phyloP scores from a whole-genome alignment of 2,329 filamentous ascomycete genomes.

The Hymenoscyphus albidus region DNA sequence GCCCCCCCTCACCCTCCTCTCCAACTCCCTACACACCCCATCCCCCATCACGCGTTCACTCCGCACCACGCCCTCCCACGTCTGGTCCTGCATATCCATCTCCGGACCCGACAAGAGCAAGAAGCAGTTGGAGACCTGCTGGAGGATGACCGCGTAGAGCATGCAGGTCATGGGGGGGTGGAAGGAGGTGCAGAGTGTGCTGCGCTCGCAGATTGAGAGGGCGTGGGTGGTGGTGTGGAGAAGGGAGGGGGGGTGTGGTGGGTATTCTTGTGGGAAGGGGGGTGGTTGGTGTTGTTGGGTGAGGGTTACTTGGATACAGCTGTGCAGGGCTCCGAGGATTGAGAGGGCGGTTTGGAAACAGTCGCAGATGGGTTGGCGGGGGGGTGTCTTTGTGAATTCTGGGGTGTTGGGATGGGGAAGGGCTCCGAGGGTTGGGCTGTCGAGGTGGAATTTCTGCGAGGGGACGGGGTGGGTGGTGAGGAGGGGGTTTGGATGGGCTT shows the following conservation, averaged over 20 bases:
- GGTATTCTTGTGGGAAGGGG: not conserved
- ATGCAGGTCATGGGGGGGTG: constrained; percentile 8
- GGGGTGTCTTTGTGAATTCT: not conserved
- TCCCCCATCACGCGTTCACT: not conserved
- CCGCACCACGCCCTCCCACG: not conserved
- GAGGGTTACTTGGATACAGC: not conserved
- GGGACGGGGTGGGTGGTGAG: not conserved
- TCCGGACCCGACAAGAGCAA: not conserved
- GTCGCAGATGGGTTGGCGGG: not conserved
- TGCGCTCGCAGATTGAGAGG: constrained; percentile 4
- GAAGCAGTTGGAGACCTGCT: constrained; percentile 7
- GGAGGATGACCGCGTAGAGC: constrained; percentile 7
- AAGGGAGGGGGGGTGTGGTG: not conserved
- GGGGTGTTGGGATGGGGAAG: constrained; percentile 9
- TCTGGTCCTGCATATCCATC: not conserved
- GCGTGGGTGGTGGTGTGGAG: constrained; percentile 4
- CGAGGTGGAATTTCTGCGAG: not conserved
- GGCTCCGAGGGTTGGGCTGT: not conserved
- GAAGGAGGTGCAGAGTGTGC: constrained; percentile 1
- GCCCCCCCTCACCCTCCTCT: constrained; percentile 1
- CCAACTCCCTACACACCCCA: constrained; percentile 1
- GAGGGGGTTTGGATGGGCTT: not conserved
- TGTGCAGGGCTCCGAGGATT: not conserved
- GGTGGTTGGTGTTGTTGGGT: not conserved
- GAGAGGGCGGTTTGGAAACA: constrained; percentile 8